These are phyloP conservation scores for Pascua sp. DNA, from an alignment of 1,284 basidiomycete genomes.

Conservation along the genomic window DNA sequence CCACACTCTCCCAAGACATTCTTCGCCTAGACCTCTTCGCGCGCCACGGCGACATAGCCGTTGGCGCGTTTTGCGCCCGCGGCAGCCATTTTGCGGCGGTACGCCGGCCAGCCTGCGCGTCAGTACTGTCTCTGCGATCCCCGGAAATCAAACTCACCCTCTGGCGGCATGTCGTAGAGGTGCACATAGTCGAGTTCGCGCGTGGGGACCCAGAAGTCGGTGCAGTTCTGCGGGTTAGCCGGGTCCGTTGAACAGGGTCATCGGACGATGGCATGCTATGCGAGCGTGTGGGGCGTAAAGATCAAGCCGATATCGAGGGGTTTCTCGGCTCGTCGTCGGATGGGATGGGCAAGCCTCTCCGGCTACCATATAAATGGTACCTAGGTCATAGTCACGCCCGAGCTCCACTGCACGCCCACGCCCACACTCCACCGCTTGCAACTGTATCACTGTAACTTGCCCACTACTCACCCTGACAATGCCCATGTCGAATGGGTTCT, in stretches of 20 bases:
- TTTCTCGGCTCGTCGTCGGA: neutral
- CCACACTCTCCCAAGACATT: neutral
- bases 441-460: too few species aligned
- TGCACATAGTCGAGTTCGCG: conserved; percentile 81
- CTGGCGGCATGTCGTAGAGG: conserved; percentile 81
- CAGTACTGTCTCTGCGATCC: neutral
- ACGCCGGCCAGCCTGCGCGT: conserved; percentile 37
- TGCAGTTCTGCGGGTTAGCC: conserved; percentile 63
- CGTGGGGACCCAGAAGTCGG: conserved; percentile 90
- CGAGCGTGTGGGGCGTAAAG: too few species aligned
- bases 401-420: neutral
- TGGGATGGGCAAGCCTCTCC: too few species aligned
- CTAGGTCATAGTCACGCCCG: too few species aligned
- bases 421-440: neutral
- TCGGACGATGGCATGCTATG: too few species aligned
- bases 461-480: conserved; percentile 53
- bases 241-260: too few species aligned
- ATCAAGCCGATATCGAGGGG: too few species aligned
- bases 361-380: too few species aligned
- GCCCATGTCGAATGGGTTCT: conserved; percentile 92
- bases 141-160: conserved; percentile 53
- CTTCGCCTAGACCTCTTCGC: conserved; percentile 28
- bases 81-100: conserved; percentile 29
- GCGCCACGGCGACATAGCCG: conserved; percentile 32
- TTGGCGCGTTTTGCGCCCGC: conserved; percentile 17